phyloP scores from a whole-genome alignment of 805 yeast species.

The Candida maesae region DNA sequence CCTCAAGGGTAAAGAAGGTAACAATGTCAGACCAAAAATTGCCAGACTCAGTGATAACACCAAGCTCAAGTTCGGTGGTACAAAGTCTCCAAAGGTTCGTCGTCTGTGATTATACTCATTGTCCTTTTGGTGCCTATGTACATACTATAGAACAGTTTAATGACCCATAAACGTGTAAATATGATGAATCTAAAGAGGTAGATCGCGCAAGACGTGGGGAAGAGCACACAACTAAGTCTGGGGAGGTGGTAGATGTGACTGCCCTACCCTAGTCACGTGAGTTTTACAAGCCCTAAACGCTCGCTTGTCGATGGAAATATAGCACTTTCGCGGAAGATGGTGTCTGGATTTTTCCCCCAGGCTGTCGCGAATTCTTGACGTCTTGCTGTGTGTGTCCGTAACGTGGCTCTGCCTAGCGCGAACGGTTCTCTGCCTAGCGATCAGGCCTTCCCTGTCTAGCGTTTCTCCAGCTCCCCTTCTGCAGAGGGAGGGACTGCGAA shows the following conservation, averaged over 20 bases:
- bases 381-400: constrained; percentile 13
- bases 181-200: not conserved
- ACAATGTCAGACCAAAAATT: constrained; percentile 58
- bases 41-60: constrained; percentile 76
- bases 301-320: too few relatives aligned
- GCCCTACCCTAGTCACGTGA: constrained; percentile 16
- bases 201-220: not conserved
- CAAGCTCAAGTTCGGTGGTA: constrained; percentile 88
- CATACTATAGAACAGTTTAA: constrained; percentile 8
- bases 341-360: constrained; percentile 11
- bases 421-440: constrained; percentile 1
- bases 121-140: constrained; percentile 1
- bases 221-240: not conserved
- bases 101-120: constrained; percentile 45
- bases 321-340: constrained; percentile 4
- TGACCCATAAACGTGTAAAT: constrained; percentile 10
- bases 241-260: not conserved
- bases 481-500: constrained; percentile 14
- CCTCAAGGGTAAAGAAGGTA: constrained; percentile 85
- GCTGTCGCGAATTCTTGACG: not conserved
- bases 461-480: not conserved
- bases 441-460: too few relatives aligned
- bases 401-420: constrained; percentile 5
- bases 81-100: constrained; percentile 76
- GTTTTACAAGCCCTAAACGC: not conserved